A percentile compares a stretch with the other conserved stretches of the same genome.
Conservation (phyloP, 169 alveolate genomes). For the Eimeria zaria region DNA sequence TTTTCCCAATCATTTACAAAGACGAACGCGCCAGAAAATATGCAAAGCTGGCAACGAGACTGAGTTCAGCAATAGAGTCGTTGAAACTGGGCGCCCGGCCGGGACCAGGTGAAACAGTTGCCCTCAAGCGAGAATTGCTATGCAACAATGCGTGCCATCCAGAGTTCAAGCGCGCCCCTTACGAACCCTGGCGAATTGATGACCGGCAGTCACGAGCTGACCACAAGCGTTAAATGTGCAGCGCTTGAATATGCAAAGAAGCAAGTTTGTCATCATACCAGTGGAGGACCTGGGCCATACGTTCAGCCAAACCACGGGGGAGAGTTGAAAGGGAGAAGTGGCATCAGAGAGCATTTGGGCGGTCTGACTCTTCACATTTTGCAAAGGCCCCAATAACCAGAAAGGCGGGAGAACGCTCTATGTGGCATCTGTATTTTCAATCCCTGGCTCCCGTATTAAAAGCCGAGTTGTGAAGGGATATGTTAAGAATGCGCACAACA, state of each 20-base stretch:
- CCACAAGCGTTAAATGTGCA: not conserved
- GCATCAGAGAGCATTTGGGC: not conserved
- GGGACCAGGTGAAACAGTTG: not conserved
- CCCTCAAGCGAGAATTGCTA: not conserved
- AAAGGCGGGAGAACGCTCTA: not conserved
- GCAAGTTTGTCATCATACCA: not conserved
- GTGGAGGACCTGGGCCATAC: not conserved
- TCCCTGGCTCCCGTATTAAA: not conserved
- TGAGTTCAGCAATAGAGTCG: slow-evolving; percentile 7
- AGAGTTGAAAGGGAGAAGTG: not conserved
- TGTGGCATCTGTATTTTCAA: not conserved
- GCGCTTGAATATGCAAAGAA: slow-evolving; percentile 1
- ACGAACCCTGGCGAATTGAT: not conserved
- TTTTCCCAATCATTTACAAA: not conserved
- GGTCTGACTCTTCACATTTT: not conserved
- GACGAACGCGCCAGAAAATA: not conserved
- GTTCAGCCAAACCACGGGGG: not conserved
- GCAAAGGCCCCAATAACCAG: not conserved
- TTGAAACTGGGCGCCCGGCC: not conserved
- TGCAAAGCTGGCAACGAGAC: not conserved
- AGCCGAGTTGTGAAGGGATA: not conserved
- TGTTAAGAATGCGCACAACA: not conserved
- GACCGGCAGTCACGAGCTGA: not conserved
- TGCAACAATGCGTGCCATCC: not conserved
- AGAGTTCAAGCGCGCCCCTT: not conserved